Percentiles rank a stretch among this genome's conserved stretches.
These are phyloP conservation scores for Globisporangium parvum DNA, from an alignment of 352 stramenopile species.

Conservation along the genomic window DNA sequence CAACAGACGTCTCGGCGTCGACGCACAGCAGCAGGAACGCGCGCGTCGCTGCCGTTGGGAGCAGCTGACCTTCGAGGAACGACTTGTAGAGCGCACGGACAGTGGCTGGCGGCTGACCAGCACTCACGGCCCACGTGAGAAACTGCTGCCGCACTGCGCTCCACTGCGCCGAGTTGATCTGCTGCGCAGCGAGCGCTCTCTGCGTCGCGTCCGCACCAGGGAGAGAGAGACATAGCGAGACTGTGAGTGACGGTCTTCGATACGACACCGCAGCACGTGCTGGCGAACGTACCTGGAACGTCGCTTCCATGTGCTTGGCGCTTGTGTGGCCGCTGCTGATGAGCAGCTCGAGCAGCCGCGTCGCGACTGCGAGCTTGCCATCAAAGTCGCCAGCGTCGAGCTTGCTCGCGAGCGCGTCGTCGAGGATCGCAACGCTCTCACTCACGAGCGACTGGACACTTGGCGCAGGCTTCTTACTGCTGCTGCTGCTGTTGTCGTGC, in stretches of 20 bases:
- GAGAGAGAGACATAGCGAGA: background rate
- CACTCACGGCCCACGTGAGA: conserved; percentile 43
- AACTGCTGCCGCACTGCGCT: conserved; percentile 54
- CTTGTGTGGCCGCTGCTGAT: conserved; percentile 18
- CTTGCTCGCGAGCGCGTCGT: conserved; percentile 31
- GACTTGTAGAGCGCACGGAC: conserved; percentile 54
- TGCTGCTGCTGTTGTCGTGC: conserved; percentile 17
- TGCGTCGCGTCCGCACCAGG: conserved; percentile 13
- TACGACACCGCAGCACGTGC: background rate
- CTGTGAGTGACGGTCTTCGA: background rate
- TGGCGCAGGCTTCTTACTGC: conserved; percentile 12
- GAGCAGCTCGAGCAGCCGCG: conserved; percentile 51
- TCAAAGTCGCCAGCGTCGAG: conserved; percentile 33
- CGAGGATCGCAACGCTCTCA: conserved; percentile 39
- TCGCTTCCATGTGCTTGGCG: conserved; percentile 27
- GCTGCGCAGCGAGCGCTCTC: conserved; percentile 39
- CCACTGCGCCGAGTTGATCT: conserved; percentile 47
- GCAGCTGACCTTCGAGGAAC: conserved; percentile 65
- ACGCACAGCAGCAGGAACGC: conserved; percentile 66
- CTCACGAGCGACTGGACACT: conserved; percentile 11
- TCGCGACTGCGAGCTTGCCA: conserved; percentile 41
- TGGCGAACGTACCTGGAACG: conserved; percentile 29
- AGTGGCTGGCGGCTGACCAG: conserved; percentile 24
- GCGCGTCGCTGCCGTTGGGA: conserved; percentile 52
- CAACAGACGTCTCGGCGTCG: conserved; percentile 53